Percentiles rank a stretch among this genome's conserved stretches.
These are phyloP conservation scores for Gossypium anomalum DNA, from an alignment of 345 rosid genomes.

Conservation along the genomic window DNA sequence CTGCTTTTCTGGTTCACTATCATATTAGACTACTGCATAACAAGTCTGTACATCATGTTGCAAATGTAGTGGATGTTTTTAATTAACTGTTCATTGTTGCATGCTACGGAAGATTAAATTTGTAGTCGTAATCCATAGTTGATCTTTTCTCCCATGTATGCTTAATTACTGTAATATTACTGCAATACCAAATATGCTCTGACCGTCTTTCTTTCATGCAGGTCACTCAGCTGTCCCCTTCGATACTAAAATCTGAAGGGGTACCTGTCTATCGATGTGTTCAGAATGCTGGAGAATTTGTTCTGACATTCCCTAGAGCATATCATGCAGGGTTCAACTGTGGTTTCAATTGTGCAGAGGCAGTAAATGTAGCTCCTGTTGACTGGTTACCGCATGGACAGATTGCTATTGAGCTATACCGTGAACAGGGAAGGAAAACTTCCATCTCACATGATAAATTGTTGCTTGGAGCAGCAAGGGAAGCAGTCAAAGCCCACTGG, in stretches of 20 bases:
- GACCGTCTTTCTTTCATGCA: slow-evolving; percentile 28
- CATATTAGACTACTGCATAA: neutral
- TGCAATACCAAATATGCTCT: neutral
- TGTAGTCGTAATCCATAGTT: neutral
- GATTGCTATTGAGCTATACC: slow-evolving; percentile 80
- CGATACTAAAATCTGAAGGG: slow-evolving; percentile 83
- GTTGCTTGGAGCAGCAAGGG: slow-evolving; percentile 99
- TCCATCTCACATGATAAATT: slow-evolving; percentile 95
- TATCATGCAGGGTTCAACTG: slow-evolving; percentile 95
- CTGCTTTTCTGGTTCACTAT: slow-evolving; percentile 3
- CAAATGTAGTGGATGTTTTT: neutral
- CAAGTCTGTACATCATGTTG: neutral
- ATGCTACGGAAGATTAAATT: neutral
- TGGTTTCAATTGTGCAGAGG: slow-evolving; percentile 99
- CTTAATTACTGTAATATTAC: neutral
- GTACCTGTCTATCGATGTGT: slow-evolving; percentile 88
- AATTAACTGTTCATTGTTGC: neutral
- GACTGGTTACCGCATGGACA: slow-evolving; percentile 99
- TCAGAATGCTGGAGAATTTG: slow-evolving; percentile 93
- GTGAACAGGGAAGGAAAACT: slow-evolving; percentile 87
- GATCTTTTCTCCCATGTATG: neutral
- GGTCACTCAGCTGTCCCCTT: slow-evolving; percentile 98
- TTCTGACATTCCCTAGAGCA: slow-evolving; percentile 96
- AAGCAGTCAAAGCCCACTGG: slow-evolving; percentile 96
- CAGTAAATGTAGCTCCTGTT: slow-evolving; percentile 97